Percentiles rank a stretch among this genome's conserved stretches.
These are phyloP conservation scores for Theobroma grandiflorum DNA, from an alignment of 441 rosid genomes.

Conservation along the genomic window DNA sequence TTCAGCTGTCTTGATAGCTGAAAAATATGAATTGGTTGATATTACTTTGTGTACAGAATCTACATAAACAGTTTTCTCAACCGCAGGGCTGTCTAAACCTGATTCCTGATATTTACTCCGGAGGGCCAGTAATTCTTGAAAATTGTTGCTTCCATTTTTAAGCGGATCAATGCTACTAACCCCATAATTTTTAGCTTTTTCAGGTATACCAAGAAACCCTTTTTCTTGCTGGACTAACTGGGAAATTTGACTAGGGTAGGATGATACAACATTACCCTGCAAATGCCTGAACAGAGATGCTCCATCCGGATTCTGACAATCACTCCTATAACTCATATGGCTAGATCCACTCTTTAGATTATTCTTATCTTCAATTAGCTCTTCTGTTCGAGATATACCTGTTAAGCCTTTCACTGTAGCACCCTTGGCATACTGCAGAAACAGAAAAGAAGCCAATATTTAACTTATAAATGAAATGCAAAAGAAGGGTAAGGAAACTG, in stretches of 20 bases:
- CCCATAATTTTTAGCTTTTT: constrained; percentile 29
- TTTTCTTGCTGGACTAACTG: constrained; percentile 28
- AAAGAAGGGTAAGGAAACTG: not conserved
- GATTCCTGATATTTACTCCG: constrained; percentile 54
- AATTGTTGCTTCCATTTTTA: constrained; percentile 41
- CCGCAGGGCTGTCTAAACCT: constrained; percentile 43
- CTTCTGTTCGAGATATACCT: constrained; percentile 19
- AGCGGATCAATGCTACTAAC: constrained; percentile 24
- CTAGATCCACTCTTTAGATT: constrained; percentile 32
- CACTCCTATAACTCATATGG: constrained; percentile 21
- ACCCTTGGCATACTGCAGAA: constrained; percentile 35
- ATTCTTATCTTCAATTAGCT: constrained; percentile 36
- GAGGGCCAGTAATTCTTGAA: constrained; percentile 61
- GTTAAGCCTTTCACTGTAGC: constrained; percentile 30
- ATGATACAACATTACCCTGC: constrained; percentile 43
- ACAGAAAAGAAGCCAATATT: constrained; percentile 2
- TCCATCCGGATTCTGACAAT: constrained; percentile 35
- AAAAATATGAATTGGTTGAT: constrained; percentile 39
- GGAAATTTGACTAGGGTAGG: constrained; percentile 21
- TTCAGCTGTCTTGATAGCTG: constrained; percentile 37
- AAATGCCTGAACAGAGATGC: constrained; percentile 38
- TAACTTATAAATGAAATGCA: not conserved
- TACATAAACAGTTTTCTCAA: constrained; percentile 82
- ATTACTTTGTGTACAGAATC: constrained; percentile 61
- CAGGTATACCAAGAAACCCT: constrained; percentile 32